Percentiles rank a stretch among this genome's conserved stretches.
Conservation (phyloP, 1,284 basidiomycete species). For the Erythrobasidium hasegawianum region DNA sequence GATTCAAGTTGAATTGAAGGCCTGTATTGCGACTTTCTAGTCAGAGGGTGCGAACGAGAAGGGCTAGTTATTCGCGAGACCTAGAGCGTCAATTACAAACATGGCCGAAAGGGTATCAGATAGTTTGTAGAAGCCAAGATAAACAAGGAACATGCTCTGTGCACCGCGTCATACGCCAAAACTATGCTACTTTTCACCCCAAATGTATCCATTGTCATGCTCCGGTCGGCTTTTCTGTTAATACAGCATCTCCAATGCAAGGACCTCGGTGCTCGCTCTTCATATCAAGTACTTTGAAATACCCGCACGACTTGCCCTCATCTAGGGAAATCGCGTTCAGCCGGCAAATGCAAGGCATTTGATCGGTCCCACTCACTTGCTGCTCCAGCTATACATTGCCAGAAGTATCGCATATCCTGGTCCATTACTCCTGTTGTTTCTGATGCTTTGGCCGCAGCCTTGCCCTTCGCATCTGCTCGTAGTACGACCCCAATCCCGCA, state of each 20-base stretch:
- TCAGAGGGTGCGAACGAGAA: too few relatives aligned
- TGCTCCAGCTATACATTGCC: conserved; percentile 39
- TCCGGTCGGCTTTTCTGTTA: too few relatives aligned
- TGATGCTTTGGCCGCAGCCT: conserved; percentile 36
- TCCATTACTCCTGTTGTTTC: conserved; percentile 45
- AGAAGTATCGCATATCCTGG: conserved; percentile 27
- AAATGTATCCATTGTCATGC: too few relatives aligned
- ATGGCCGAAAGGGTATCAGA: too few relatives aligned
- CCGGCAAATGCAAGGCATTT: conserved; percentile 54
- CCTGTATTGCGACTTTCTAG: too few relatives aligned
- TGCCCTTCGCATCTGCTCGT: conserved; percentile 68
- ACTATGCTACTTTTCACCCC: too few relatives aligned
- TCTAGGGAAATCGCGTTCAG: conserved; percentile 73
- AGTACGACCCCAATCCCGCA: conserved; percentile 74
- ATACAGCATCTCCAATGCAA: conserved; percentile 21
- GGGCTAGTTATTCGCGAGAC: too few relatives aligned
- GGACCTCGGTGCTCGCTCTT: conserved; percentile 66
- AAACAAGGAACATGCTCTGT: too few relatives aligned
- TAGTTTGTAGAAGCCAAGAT: too few relatives aligned
- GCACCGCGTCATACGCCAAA: too few relatives aligned
- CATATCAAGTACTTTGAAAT: conserved; percentile 76
- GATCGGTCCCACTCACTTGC: conserved; percentile 51
- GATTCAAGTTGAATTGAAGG: too few relatives aligned
- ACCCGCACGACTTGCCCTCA: conserved; percentile 75
- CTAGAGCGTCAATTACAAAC: too few relatives aligned